A percentile compares a stretch with the other conserved stretches of the same genome.
phyloP scores from a whole-genome alignment of 2,329 filamentous ascomycete genomes.

The Chaetothyriales sp. region DNA sequence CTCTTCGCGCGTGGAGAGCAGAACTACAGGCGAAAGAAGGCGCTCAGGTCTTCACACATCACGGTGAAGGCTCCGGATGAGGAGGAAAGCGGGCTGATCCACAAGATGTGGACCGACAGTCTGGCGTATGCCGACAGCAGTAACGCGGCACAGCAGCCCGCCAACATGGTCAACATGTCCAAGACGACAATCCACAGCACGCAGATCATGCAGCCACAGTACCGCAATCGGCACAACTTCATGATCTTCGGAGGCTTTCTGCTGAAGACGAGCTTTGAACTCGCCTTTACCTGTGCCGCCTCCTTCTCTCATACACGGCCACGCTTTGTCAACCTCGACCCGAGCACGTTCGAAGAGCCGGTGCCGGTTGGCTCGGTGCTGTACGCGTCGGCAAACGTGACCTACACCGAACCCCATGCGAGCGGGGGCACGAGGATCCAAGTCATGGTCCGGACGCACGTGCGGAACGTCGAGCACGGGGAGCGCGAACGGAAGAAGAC shows the following conservation, averaged over 20 bases:
- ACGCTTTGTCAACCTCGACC: conserved; percentile 59
- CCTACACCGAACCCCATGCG: conserved; percentile 53
- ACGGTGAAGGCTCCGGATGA: conserved; percentile 56
- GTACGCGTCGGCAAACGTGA: conserved; percentile 58
- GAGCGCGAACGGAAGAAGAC: conserved; percentile 45
- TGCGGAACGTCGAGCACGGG: conserved; percentile 58
- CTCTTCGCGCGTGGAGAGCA: conserved; percentile 51
- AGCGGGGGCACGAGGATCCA: conserved; percentile 49
- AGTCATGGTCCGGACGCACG: conserved; percentile 58
- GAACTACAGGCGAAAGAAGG: conserved; percentile 55
- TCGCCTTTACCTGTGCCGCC: conserved; percentile 62
- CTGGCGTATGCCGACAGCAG: conserved; percentile 49
- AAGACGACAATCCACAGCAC: conserved; percentile 51
- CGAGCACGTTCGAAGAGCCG: conserved; percentile 60
- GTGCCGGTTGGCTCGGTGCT: conserved; percentile 62
- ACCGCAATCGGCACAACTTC: conserved; percentile 51
- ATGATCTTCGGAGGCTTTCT: conserved; percentile 70
- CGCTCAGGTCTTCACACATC: conserved; percentile 45
- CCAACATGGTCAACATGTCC: conserved; percentile 49
- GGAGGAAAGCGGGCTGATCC: conserved; percentile 57
- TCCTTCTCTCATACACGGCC: conserved; percentile 56
- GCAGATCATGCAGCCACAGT: conserved; percentile 63
- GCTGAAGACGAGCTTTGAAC: conserved; percentile 60
- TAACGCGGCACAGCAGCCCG: conserved; percentile 39
- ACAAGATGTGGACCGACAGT: conserved; percentile 59